Percentiles rank a stretch among this genome's conserved stretches.
phyloP scores from a whole-genome alignment of 768 basidiomycete species.

The Panellus pusillus region DNA sequence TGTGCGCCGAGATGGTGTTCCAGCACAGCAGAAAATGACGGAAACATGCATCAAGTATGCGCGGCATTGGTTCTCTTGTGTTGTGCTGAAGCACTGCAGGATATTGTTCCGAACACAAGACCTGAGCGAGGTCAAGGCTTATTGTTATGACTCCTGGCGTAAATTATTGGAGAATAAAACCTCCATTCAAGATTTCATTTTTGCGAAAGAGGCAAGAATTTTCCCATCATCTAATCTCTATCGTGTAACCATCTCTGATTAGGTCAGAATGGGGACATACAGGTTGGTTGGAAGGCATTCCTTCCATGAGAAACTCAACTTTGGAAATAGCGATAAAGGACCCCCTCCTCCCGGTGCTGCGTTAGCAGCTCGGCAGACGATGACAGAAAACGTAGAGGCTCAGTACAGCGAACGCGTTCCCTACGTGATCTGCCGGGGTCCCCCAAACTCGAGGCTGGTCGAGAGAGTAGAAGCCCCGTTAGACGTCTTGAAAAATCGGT shows the following conservation, averaged over 20 bases:
- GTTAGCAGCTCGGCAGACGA: constrained; percentile 75
- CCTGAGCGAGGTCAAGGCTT: constrained; percentile 85
- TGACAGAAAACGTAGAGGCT: constrained; percentile 77
- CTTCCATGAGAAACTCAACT: background rate
- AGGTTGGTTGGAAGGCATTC: constrained; percentile 48
- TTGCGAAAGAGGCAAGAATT: constrained; percentile 68
- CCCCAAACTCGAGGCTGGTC: constrained; percentile 62
- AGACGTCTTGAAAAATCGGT: constrained; percentile 68
- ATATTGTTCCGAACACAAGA: constrained; percentile 90
- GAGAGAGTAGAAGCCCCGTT: constrained; percentile 76
- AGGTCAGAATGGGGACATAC: constrained; percentile 87
- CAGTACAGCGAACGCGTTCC: constrained; percentile 94
- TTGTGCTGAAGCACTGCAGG: constrained; percentile 40
- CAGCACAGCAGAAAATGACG: constrained; percentile 90
- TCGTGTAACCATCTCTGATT: too few species aligned
- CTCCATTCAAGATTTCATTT: constrained; percentile 90
- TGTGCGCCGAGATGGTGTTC: constrained; percentile 87
- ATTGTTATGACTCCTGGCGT: constrained; percentile 80
- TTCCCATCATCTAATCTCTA: too few species aligned
- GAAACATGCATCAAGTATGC: constrained; percentile 85
- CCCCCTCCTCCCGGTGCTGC: constrained; percentile 91
- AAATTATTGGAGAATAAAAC: constrained; percentile 79
- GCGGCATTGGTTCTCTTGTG: background rate
- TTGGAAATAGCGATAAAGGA: constrained; percentile 62
- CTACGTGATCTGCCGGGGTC: constrained; percentile 78